Conservation (phyloP, 495 filamentous ascomycete species). For the Paragyromitra xinjiangensis region DNA sequence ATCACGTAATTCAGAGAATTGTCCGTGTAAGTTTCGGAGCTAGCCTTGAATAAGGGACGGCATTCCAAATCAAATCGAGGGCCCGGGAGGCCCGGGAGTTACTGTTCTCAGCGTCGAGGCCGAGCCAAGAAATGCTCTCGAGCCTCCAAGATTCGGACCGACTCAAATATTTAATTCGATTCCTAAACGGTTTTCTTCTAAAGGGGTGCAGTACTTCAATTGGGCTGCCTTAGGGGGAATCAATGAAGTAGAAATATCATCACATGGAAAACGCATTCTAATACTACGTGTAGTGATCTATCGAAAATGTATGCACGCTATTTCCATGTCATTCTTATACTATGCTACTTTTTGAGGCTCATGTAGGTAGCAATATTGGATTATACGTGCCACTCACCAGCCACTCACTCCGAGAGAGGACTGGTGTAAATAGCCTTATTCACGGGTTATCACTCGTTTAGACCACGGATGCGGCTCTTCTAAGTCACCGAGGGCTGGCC, state of each 20-base stretch:
- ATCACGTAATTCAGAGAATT: background rate
- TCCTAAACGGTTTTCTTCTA: background rate
- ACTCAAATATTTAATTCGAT: background rate
- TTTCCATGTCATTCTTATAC: too few relatives aligned
- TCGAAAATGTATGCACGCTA: too few relatives aligned
- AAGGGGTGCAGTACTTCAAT: background rate
- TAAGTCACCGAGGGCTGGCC: background rate
- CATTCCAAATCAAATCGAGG: background rate
- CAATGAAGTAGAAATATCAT: background rate
- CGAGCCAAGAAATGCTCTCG: conserved; percentile 17
- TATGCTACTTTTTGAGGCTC: too few relatives aligned
- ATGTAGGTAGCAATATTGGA: background rate
- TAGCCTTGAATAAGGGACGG: conserved; percentile 2
- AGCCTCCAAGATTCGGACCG: conserved; percentile 4
- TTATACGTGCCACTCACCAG: background rate
- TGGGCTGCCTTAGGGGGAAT: background rate
- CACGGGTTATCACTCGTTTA: background rate
- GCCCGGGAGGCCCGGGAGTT: conserved; percentile 29
- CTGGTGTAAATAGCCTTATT: background rate
- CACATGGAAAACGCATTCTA: too few relatives aligned
- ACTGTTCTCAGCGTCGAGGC: conserved; percentile 18
- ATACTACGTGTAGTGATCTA: too few relatives aligned
- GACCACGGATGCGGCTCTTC: background rate
- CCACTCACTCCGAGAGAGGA: background rate
- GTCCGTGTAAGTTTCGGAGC: conserved; percentile 17